Evolutionary conservation across 192 early-diverging fungal species (phyloP), one percentile per base, ranked within the genome.

Genomic region (Umbelopsis sp.): DNA sequence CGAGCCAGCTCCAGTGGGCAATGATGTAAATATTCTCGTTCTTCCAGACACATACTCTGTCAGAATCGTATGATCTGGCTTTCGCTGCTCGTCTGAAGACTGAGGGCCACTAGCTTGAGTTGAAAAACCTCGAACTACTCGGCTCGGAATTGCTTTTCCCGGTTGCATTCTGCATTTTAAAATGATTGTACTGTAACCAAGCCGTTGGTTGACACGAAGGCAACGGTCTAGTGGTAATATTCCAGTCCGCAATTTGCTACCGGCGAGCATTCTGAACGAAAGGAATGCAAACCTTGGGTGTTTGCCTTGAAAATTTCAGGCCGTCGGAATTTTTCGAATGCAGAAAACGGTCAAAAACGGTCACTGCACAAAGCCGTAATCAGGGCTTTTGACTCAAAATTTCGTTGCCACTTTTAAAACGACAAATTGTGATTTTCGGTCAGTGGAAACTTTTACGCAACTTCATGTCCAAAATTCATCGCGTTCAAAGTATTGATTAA

Each of bases 41-140:
- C 81, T 58, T 12, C 81, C 81, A 65, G 77, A 82, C 1, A 78
- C 49, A 55, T 72, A 74, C 67, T 82, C 81, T 15, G 72, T 79
- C 22, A 82, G 58, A 18, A 82, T 68, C 16, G 76, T 53, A 27
- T 44, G 50, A 23, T 68, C 46, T 23, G 27, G 27, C 13, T 61
- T 30, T 61, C 35, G 27, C 27, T 61, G 27, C 27, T 61, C 55
- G 27, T 35, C 33, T 0, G 55, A 23, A 11, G 51, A 7, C 15
- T 35, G 10, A 10, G 27, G 27, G n/a, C 33, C 55, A 6, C 51
- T 20, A 25, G 27, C 55, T 61, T 61, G 55, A 16, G 55, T 61
- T 61, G 55, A 12, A 35, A 61, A 30, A 18, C 55, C 55, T 18
- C 55, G 55, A 8, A 61, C 30, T 18, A 35, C 12, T 35, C 16